Conservation (phyloP, 208 protist genomes). For the Leishmania aethiopica region DNA sequence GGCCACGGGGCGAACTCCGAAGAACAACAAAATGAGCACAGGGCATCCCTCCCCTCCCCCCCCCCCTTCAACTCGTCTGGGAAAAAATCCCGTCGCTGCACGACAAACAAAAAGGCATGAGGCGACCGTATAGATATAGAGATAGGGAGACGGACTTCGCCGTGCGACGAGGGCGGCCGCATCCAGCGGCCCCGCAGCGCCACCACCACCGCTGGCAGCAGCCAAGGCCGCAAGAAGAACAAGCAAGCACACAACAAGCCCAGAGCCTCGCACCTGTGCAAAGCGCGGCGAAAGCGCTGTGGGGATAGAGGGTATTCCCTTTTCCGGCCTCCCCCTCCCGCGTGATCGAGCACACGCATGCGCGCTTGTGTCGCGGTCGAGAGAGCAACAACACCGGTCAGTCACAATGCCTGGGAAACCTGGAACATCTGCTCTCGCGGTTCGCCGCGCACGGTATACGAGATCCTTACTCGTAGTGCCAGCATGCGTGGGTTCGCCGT, state of each 20-base stretch:
- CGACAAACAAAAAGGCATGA: not conserved
- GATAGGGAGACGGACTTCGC: not conserved
- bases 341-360: not conserved
- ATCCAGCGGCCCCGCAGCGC: not conserved
- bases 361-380: not conserved
- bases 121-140: not conserved
- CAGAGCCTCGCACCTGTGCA: not conserved
- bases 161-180: not conserved
- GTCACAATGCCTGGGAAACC: conserved; percentile 34
- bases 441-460: conserved; percentile 55
- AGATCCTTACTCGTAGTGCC: conserved; percentile 71
- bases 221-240: not conserved
- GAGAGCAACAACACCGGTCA: not conserved
- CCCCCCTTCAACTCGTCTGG: not conserved
- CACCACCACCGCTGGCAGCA: not conserved
- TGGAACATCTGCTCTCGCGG: conserved; percentile 68
- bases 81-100: not conserved
- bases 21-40: not conserved
- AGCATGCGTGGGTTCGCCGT: conserved; percentile 49
- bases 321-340: too few relatives aligned
- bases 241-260: not conserved
- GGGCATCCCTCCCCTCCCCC: too few relatives aligned
- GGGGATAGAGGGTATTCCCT: not conserved
- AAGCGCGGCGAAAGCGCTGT: not conserved
- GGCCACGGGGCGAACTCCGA: not conserved